These are phyloP conservation scores for Ogataea henricii DNA, from an alignment of 805 yeast genomes.

Conservation along the genomic window DNA sequence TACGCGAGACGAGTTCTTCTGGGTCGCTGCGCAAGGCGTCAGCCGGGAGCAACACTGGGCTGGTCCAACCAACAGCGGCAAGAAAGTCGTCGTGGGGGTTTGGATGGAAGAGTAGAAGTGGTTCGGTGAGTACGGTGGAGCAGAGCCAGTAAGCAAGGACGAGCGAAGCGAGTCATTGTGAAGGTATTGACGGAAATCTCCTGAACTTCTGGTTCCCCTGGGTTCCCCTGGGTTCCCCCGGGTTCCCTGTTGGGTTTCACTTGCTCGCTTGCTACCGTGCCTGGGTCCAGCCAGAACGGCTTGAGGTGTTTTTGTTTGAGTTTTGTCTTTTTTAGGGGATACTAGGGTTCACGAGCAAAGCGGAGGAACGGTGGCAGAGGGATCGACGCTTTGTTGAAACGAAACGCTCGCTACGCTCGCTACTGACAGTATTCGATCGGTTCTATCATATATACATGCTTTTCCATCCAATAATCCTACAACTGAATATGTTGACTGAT, in stretches of 20 bases:
- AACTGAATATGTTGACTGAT: slow-evolving; percentile 44
- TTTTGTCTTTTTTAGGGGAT: too few relatives aligned
- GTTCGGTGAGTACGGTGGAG: slow-evolving; percentile 14
- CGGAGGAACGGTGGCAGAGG: too few relatives aligned
- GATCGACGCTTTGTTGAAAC: too few relatives aligned
- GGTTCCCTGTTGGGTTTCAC: too few relatives aligned
- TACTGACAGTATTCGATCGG: slow-evolving; percentile 4
- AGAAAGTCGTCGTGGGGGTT: slow-evolving; percentile 29
- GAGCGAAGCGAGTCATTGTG: too few relatives aligned
- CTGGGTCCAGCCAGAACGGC: background rate
- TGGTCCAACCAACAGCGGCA: slow-evolving; percentile 7
- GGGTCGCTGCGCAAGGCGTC: slow-evolving; percentile 13
- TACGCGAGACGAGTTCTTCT: slow-evolving; percentile 15
- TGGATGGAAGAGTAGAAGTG: slow-evolving; percentile 27
- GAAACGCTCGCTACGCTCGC: too few relatives aligned
- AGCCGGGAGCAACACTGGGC: slow-evolving; percentile 3
- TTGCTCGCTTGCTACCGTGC: too few relatives aligned
- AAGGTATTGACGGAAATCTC: too few relatives aligned
- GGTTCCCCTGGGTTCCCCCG: too few relatives aligned
- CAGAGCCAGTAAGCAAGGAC: too few relatives aligned
- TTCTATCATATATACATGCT: slow-evolving; percentile 5
- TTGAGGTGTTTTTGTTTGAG: background rate
- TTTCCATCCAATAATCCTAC: slow-evolving; percentile 11
- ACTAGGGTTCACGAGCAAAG: too few relatives aligned
- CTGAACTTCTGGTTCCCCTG: too few relatives aligned